Evolutionary conservation across 2,329 filamentous ascomycete species (phyloP), one percentile per base, ranked within the genome.

Genomic region (Pestalotiopsis sp.): DNA sequence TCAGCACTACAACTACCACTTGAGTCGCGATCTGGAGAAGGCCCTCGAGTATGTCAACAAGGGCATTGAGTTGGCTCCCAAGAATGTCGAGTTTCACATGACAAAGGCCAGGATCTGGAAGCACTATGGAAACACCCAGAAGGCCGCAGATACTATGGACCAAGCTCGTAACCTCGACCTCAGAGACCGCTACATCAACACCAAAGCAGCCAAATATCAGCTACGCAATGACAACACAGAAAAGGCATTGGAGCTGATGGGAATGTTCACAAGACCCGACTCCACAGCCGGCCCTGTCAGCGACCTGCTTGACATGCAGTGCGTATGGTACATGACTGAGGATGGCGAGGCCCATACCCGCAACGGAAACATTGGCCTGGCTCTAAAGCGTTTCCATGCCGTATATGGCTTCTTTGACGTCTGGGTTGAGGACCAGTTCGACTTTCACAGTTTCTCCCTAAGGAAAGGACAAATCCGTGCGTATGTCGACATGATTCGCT

Each of bases 371-470:
- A 83, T 92, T 60, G 94, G 92, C 3, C 86, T 98, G 68, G 95
- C 97, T 0, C 84, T 99, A 65, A 99, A 99, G 84, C 90, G 97
- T 63, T 95, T 98, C 80, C 93, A 94, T 71, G 86, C 93, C 24
- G 88, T 99, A 67, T 91, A 91, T 78, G 94, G 93, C 80, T 97
- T 99, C 72, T 99, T 99, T 75, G 95, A 98, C 72, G 90, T 94
- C 22, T 99, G 96, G 96, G 92, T 97, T 77, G 97, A 99, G 78
- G 96, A 99, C 74, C 96, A 99, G 76, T 98, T 98, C 75, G 96
- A 99, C 78, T 99, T 99, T 84, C 97, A 99, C 77, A 94, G 90
- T 78, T 99, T 99, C 81, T 98, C 94, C 22, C 84, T 99, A n/a
- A 87, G 96, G 22, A 99, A 98, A 80, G 97, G 97, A 14, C 95